Evolutionary conservation across 305 asterid species (phyloP), one percentile per base, ranked within the genome.

Genomic region (Ajuga reptans): DNA sequence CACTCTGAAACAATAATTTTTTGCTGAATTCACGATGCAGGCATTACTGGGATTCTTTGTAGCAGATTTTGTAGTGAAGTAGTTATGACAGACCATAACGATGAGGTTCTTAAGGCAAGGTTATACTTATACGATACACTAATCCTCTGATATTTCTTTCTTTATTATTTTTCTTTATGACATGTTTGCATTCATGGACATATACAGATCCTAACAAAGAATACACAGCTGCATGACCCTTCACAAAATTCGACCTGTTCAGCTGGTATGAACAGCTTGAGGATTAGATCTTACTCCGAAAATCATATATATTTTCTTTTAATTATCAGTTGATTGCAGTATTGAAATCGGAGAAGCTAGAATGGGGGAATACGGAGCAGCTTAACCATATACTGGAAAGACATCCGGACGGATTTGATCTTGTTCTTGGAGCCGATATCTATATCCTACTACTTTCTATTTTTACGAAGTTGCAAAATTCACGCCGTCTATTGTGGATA

Each of bases 381-480:
- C 81, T 91, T 62, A 58, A 89, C 71, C 2, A 17, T 70, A 78
- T 93, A 54, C 72, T 93, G 82, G 77, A 82, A 75, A 76, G 45
- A 76, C 91, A 82, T 73, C 84, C 86, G 0, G 69, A 72, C 68
- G 99, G 96, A 80, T 91, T 91, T 71, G 96, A 93, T 81, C 84
- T 91, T 71, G 81, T 93, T 51, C 92, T 93, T 64, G 97, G 99
- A 69, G 97, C 97, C 65, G 99, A 93, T 86, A 93, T 93, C 60
- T 93, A 92, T 92, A 92, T 89, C 98, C 98, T 71, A 34, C n/a
- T n/a, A n/a, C n/a, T n/a, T 57, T 47, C 53, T 14, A 5, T 47
- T 31, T 31, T 37, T 64, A 70, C n/a, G 31, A 49, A 34, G 47
- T 47, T 49, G 3, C 21, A 36, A 16, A 31, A 12, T 54, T 36